phyloP scores from a whole-genome alignment of 129 eudicot species.

The Deinandra increscens region DNA sequence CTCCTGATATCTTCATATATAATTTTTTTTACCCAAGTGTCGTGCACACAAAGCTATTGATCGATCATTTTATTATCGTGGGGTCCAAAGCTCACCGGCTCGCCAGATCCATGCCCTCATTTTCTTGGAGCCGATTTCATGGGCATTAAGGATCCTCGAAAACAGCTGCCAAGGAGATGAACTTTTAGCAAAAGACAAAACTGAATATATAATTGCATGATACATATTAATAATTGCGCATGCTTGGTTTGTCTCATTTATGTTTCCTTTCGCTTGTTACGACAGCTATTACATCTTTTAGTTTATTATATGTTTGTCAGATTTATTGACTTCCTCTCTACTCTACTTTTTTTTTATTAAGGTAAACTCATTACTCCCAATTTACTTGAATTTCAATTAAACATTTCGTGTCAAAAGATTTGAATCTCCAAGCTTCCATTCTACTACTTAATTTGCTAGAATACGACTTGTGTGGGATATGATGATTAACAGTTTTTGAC shows the following conservation, averaged over 20 bases:
- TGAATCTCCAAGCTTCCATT: no score
- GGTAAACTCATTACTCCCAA: no score
- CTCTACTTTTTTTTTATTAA: no score
- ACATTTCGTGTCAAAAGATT: no score
- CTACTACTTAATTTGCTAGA: no score
- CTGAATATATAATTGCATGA: background rate
- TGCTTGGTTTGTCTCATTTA: conserved; percentile 31
- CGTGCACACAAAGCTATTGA: no score
- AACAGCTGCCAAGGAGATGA: conserved; percentile 24
- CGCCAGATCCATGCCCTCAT: background rate
- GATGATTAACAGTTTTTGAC: no score
- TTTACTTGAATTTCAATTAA: no score
- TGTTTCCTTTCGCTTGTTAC: conserved; percentile 13
- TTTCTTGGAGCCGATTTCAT: conserved; percentile 4
- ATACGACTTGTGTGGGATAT: no score
- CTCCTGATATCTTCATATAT: no score
- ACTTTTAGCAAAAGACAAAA: conserved; percentile 10
- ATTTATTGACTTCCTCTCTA: conserved; percentile 17
- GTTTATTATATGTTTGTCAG: conserved; percentile 15
- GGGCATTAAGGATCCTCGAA: conserved; percentile 15
- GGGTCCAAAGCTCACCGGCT: conserved; percentile 1
- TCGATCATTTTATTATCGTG: no score
- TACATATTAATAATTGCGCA: conserved; percentile 20
- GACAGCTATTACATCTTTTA: conserved; percentile 27
- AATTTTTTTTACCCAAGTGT: no score